Base-by-base conservation (phyloP, 805 yeast genomes). In the Candida sakaeoensis region DNA sequence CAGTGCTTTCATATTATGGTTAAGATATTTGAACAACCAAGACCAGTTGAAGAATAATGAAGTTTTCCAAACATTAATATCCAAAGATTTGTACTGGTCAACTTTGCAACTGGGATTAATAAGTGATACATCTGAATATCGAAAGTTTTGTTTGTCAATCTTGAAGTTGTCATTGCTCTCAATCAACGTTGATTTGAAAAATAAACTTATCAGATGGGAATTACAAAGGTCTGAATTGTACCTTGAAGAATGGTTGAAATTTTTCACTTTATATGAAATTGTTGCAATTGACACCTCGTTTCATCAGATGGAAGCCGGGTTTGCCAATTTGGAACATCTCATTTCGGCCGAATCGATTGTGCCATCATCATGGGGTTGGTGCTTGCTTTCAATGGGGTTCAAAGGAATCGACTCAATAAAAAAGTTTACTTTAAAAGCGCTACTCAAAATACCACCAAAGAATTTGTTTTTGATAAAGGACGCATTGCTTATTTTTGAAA, bases 231-330 rank as follows among this genome's bases (percentile, higher is more conserved):
- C 40, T 1, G 60, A 57, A 0, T 41, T 41, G 14, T 65, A 68
- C 30, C 51, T 75, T 14, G 63, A 60, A 5, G 73, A 79, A 16
- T 89, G 96, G 96, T 70, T 76, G 31, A 72, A 85, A 43, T 89
- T 70, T 51, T 68, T 79, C 19, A 85, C 95, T 0, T 60, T 89
- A 10, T 83, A 77, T 51, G 96, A 89, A 53, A 84, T 89, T 34
- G 62, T 86, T 19, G 93, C 88, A 1, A 72, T 89, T 28, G 96
- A 89, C 55, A 79, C 96, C 0, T 85, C 96, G 0, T 61, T 86
- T 50, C 89, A 90, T 50, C 96, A 90, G 58, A 79, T 90, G 0
- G 80, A 81, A 49, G 95, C 87, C 9, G 91, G 93, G 0, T 60
- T 74, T 1, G 61, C 62, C 6, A 95, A 86, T 50, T 75, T 89